Conservation (phyloP, 768 basidiomycete genomes). For the Amanita rimosa region DNA sequence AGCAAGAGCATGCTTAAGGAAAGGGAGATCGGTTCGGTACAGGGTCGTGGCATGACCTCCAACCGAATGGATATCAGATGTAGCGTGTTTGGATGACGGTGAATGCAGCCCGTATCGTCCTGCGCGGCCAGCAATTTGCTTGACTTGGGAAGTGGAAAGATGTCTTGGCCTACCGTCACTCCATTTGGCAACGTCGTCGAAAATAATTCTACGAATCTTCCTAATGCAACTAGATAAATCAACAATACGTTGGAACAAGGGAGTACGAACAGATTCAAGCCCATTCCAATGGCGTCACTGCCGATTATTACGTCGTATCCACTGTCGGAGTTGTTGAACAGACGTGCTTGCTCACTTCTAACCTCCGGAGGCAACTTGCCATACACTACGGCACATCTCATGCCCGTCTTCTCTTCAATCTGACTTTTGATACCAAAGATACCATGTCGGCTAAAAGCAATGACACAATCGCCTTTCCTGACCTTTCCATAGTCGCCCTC, state of each 20-base stretch:
- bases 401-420: slow-evolving; percentile 60
- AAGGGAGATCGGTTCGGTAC: slow-evolving; percentile 45
- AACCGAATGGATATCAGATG: slow-evolving; percentile 23
- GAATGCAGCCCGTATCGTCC: slow-evolving; percentile 73
- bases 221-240: slow-evolving; percentile 26
- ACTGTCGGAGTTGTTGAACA: slow-evolving; percentile 82
- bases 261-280: slow-evolving; percentile 76
- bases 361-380: slow-evolving; percentile 88
- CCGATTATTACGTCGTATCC: slow-evolving; percentile 86
- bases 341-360: slow-evolving; percentile 80
- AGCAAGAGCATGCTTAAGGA: slow-evolving; percentile 45
- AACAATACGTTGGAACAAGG: background rate
- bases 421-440: slow-evolving; percentile 71
- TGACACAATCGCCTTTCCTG: slow-evolving; percentile 80
- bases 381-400: slow-evolving; percentile 88
- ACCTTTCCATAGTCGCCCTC: slow-evolving; percentile 48
- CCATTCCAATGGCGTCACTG: slow-evolving; percentile 96
- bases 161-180: slow-evolving; percentile 32
- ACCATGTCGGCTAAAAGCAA: slow-evolving; percentile 65
- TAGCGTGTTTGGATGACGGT: slow-evolving; percentile 7
- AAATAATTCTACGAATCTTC: slow-evolving; percentile 85
- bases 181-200: slow-evolving; percentile 58
- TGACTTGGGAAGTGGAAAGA: slow-evolving; percentile 68
- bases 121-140: slow-evolving; percentile 92
- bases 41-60: slow-evolving; percentile 67